These are phyloP conservation scores for Trichoderma polysporum DNA, from an alignment of 2,329 filamentous ascomycete genomes.

Conservation along the genomic window DNA sequence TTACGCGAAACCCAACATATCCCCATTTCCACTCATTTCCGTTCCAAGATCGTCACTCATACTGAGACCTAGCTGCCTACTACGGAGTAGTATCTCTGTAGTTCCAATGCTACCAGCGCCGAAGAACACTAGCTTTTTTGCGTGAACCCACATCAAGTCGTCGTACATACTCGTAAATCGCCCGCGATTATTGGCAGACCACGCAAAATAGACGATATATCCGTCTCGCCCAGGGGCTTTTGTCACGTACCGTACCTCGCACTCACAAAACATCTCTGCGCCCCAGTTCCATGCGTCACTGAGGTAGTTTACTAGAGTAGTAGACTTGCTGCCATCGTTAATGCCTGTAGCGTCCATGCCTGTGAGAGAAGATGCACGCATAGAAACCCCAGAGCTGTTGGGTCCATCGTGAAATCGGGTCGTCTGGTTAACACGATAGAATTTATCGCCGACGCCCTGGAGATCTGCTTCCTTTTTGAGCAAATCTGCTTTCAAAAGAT, in stretches of 20 bases:
- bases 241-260: conserved; percentile 63
- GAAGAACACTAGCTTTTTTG: conserved; percentile 63
- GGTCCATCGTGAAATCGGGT: conserved; percentile 60
- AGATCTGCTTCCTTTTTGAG: conserved; percentile 56
- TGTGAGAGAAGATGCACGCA: conserved; percentile 59
- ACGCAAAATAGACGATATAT: conserved; percentile 64
- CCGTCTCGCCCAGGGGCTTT: conserved; percentile 54
- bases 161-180: conserved; percentile 53
- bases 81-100: conserved; percentile 63
- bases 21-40: too few species aligned
- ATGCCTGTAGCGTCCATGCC: conserved; percentile 63
- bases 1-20: too few species aligned
- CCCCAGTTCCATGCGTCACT: conserved; percentile 72
- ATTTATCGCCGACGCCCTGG: conserved; percentile 52
- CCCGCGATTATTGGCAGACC: conserved; percentile 58
- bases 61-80: conserved; percentile 55
- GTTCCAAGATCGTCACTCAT: too few species aligned
- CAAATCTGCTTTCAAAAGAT: too few species aligned
- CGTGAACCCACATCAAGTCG: conserved; percentile 66
- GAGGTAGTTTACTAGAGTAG: conserved; percentile 64
- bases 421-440: conserved; percentile 60
- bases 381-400: conserved; percentile 63
- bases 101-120: conserved; percentile 65
- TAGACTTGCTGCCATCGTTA: conserved; percentile 68
- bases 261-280: conserved; percentile 68